These are phyloP conservation scores for Colletotrichum echinochloae DNA, from an alignment of 2,329 filamentous ascomycete genomes.

Conservation along the genomic window DNA sequence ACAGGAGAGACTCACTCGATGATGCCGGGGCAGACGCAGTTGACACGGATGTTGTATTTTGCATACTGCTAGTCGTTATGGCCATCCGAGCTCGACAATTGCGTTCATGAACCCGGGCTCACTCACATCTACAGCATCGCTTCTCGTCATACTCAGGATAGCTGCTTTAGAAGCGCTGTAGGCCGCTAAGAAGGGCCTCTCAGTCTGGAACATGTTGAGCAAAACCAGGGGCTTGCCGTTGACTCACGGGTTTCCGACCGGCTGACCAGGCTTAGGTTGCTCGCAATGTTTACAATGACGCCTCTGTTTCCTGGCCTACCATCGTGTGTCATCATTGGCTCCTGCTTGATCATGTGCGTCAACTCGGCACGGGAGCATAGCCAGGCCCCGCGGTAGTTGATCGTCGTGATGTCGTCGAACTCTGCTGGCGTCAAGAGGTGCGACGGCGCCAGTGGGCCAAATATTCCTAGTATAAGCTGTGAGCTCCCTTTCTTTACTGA, in stretches of 20 bases:
- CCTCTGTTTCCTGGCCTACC: conserved; percentile 55
- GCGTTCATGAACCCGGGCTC: conserved; percentile 25
- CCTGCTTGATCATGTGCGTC: conserved; percentile 57
- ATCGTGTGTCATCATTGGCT: conserved; percentile 56
- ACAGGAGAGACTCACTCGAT: conserved; percentile 49
- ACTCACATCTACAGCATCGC: conserved; percentile 61
- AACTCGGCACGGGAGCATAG: conserved; percentile 57
- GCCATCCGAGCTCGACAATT: background rate
- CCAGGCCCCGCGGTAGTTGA: conserved; percentile 61
- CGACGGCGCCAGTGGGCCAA: conserved; percentile 52
- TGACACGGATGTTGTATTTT: conserved; percentile 58
- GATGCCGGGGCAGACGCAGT: conserved; percentile 60
- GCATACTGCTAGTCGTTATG: conserved; percentile 51
- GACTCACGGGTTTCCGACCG: conserved; percentile 53
- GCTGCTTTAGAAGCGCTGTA: conserved; percentile 61
- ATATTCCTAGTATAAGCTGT: conserved; percentile 47
- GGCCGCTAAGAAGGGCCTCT: conserved; percentile 47
- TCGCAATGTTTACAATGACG: conserved; percentile 60
- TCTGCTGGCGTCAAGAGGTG: conserved; percentile 50
- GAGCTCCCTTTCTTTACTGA: background rate
- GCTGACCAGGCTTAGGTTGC: conserved; percentile 56
- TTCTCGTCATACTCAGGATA: conserved; percentile 58
- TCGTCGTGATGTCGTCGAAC: conserved; percentile 56
- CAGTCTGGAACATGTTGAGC: background rate
- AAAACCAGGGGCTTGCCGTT: conserved; percentile 37